Evolutionary conservation across 331 rosid genomes (phyloP).

Genomic region (Malus hybrid): DNA sequence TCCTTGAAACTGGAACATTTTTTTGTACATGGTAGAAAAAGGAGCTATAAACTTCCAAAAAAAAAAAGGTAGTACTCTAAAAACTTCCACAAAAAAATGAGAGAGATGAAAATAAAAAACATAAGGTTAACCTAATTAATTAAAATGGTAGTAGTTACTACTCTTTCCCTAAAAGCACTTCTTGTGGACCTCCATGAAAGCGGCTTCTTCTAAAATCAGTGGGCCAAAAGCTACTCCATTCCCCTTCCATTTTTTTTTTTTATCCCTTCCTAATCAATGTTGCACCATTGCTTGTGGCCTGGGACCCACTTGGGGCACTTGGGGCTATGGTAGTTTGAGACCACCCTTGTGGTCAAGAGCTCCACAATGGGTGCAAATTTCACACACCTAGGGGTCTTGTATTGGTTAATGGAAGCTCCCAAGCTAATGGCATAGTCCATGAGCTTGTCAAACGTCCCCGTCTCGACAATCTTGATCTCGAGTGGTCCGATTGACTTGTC

Average conservation of each 20-base stretch:
- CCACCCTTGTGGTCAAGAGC: slow-evolving; percentile 61
- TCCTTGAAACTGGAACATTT: slow-evolving; percentile 46
- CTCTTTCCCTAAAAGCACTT: slow-evolving; percentile 37
- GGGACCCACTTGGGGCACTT: slow-evolving; percentile 89
- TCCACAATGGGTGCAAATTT: slow-evolving; percentile 69
- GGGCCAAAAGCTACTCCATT: background rate
- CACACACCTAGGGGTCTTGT: slow-evolving; percentile 90
- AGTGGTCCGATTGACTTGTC: slow-evolving; percentile 90
- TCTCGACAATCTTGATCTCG: slow-evolving; percentile 67
- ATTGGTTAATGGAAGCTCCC: slow-evolving; percentile 88
- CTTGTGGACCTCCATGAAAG: slow-evolving; percentile 43
- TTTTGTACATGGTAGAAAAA: slow-evolving; percentile 43
- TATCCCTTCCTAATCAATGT: slow-evolving; percentile 22
- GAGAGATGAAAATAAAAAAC: slow-evolving; percentile 7
- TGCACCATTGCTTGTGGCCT: slow-evolving; percentile 68
- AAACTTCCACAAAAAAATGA: background rate
- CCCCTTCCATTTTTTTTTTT: background rate
- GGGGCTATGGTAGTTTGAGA: slow-evolving; percentile 53
- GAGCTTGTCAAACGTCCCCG: slow-evolving; percentile 81
- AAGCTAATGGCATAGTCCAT: slow-evolving; percentile 86
- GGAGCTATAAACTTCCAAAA: background rate
- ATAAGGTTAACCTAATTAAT: slow-evolving; percentile 27
- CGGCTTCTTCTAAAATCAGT: background rate
- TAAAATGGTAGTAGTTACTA: slow-evolving; percentile 18
- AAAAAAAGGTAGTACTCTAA: slow-evolving; percentile 5